Evolutionary conservation across 768 basidiomycete species (phyloP).

Genomic region (Nidularia pulvinata): DNA sequence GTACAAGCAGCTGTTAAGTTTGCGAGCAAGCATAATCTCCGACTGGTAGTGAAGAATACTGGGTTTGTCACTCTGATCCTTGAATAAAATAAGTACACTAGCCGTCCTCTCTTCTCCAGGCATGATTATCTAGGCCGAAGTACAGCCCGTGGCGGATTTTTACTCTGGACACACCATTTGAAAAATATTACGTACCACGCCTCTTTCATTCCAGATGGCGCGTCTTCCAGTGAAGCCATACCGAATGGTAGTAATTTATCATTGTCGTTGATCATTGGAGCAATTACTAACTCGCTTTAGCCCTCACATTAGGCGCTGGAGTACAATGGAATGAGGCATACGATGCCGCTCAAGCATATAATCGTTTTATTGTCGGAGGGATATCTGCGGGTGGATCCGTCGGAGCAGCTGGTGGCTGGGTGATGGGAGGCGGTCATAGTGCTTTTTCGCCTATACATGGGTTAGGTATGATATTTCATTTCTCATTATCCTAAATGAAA

Average conservation of each 20-base stretch:
- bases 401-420: conserved; percentile 48
- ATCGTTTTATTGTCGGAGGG: conserved; percentile 43
- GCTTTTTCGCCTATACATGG: conserved; percentile 34
- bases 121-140: conserved; percentile 46
- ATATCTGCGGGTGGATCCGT: conserved; percentile 34
- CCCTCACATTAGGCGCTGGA: conserved; percentile 34
- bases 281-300: conserved; percentile 5
- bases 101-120: conserved; percentile 6
- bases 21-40: conserved; percentile 28
- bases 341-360: conserved; percentile 29
- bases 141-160: conserved; percentile 32
- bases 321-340: conserved; percentile 47
- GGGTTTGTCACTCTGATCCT: conserved; percentile 9
- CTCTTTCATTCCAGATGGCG: conserved; percentile 28
- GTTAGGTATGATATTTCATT: conserved; percentile 25
- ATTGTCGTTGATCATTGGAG: too few species aligned
- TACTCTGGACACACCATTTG: conserved; percentile 38
- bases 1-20: conserved; percentile 38
- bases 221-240: conserved; percentile 6
- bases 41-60: conserved; percentile 33
- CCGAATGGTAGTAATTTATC: too few species aligned
- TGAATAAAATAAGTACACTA: too few species aligned
- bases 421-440: conserved; percentile 47
- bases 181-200: conserved; percentile 26
- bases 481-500: background rate